Conservation (phyloP, 116 monocot species). For the Trichopus zeylanicus region DNA sequence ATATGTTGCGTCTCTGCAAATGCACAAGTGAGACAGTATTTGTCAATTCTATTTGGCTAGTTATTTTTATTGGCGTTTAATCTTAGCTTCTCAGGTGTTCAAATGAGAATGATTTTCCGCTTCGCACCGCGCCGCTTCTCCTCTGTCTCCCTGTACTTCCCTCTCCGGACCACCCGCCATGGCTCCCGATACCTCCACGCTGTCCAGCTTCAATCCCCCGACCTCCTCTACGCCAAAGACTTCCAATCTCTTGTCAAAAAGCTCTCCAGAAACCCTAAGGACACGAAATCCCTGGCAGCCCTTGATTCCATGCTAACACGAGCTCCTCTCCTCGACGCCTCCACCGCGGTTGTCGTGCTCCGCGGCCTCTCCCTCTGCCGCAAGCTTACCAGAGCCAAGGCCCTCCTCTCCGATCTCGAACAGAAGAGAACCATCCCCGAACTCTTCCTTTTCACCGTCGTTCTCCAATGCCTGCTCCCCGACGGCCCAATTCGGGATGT, state of each 20-base stretch:
- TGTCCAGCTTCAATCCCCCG: background rate
- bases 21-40: too few species aligned
- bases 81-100: too few species aligned
- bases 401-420: slow-evolving; percentile 7
- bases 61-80: too few species aligned
- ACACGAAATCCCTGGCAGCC: background rate
- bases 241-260: slow-evolving; percentile 1
- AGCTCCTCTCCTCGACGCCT: slow-evolving; percentile 18
- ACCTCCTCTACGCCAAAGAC: background rate
- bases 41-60: too few species aligned
- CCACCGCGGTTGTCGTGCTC: slow-evolving; percentile 18
- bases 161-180: background rate
- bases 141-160: background rate
- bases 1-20: too few species aligned
- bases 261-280: slow-evolving; percentile 12
- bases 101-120: too few species aligned
- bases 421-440: slow-evolving; percentile 8
- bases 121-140: background rate
- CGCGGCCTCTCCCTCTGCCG: slow-evolving; percentile 12
- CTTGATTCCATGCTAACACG: slow-evolving; percentile 15
- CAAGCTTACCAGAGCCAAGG: slow-evolving; percentile 23
- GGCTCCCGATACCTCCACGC: background rate
- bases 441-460: slow-evolving; percentile 21
- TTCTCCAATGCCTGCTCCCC: slow-evolving; percentile 24
- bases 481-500: slow-evolving; percentile 16